These are phyloP conservation scores for Schrenkiella parvula DNA, from an alignment of 345 rosid genomes.

Conservation along the genomic window DNA sequence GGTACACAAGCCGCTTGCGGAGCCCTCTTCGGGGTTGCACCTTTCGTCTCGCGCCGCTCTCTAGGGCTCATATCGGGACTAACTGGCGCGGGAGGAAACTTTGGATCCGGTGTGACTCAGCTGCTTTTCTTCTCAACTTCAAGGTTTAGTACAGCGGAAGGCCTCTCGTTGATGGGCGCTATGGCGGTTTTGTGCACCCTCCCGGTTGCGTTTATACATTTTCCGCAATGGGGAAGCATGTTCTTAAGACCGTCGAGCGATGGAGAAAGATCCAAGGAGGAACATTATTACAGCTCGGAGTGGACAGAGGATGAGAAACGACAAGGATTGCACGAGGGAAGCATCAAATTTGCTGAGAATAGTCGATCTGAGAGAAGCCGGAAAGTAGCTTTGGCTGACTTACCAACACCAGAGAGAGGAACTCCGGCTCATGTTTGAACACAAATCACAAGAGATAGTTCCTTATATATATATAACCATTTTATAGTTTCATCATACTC, in stretches of 20 bases:
- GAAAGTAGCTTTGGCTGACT: slow-evolving; percentile 39
- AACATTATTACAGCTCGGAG: slow-evolving; percentile 50
- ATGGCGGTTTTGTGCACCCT: slow-evolving; percentile 64
- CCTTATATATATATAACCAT: background rate
- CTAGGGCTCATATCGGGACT: slow-evolving; percentile 75
- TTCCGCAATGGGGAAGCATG: slow-evolving; percentile 88
- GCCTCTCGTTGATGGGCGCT: slow-evolving; percentile 61
- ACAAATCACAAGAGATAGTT: background rate
- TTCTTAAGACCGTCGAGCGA: slow-evolving; percentile 52
- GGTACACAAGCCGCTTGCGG: slow-evolving; percentile 92
- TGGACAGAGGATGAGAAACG: slow-evolving; percentile 71
- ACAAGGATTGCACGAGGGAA: slow-evolving; percentile 52
- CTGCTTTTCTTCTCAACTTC: slow-evolving; percentile 58
- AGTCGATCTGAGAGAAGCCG: slow-evolving; percentile 68
- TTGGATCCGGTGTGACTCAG: slow-evolving; percentile 76
- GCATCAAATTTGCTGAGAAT: slow-evolving; percentile 71
- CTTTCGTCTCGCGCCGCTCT: slow-evolving; percentile 69
- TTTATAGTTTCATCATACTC: background rate
- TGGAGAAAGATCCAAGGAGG: slow-evolving; percentile 44
- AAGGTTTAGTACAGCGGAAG: slow-evolving; percentile 49
- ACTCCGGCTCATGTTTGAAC: slow-evolving; percentile 49
- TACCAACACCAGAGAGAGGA: slow-evolving; percentile 41
- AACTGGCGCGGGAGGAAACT: slow-evolving; percentile 76
- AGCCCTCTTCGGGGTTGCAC: slow-evolving; percentile 72
- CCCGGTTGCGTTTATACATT: slow-evolving; percentile 60